Evolutionary conservation across 2,329 filamentous ascomycete genomes (phyloP).

Genomic region (Ceratocystis cubensis): DNA sequence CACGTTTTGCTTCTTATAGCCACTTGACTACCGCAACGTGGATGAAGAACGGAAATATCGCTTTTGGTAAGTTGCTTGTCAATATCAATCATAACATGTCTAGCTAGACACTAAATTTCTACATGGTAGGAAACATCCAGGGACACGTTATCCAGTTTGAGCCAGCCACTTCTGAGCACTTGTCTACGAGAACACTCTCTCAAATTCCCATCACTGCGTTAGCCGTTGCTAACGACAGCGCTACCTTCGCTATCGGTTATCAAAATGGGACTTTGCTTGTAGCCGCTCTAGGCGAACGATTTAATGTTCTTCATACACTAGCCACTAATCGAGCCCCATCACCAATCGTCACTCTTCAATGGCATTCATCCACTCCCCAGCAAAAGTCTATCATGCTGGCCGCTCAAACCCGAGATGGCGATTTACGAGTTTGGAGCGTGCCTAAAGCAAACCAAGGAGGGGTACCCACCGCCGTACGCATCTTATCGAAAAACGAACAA

Average conservation of each 20-base stretch:
- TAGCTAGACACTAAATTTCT: conserved; percentile 21
- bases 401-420: conserved; percentile 80
- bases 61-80: conserved; percentile 58
- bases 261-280: conserved; percentile 90
- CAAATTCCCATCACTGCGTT: conserved; percentile 92
- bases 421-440: conserved; percentile 92
- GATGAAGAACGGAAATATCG: conserved; percentile 96
- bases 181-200: conserved; percentile 75
- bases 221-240: conserved; percentile 77
- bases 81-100: background rate
- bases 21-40: conserved; percentile 73
- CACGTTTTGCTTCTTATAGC: conserved; percentile 86
- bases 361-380: conserved; percentile 92
- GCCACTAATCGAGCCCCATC: conserved; percentile 75
- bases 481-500: conserved; percentile 63
- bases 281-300: conserved; percentile 76
- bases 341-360: conserved; percentile 72
- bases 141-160: conserved; percentile 93
- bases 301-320: conserved; percentile 87
- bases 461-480: conserved; percentile 74
- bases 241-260: conserved; percentile 96
- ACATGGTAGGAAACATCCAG: conserved; percentile 65
- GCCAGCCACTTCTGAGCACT: conserved; percentile 81
- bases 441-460: conserved; percentile 65
- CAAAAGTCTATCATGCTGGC: conserved; percentile 98